A percentile compares a stretch with the other conserved stretches of the same genome.
phyloP scores from a whole-genome alignment of 2,329 filamentous ascomycete genomes.

The Phoma sp. region DNA sequence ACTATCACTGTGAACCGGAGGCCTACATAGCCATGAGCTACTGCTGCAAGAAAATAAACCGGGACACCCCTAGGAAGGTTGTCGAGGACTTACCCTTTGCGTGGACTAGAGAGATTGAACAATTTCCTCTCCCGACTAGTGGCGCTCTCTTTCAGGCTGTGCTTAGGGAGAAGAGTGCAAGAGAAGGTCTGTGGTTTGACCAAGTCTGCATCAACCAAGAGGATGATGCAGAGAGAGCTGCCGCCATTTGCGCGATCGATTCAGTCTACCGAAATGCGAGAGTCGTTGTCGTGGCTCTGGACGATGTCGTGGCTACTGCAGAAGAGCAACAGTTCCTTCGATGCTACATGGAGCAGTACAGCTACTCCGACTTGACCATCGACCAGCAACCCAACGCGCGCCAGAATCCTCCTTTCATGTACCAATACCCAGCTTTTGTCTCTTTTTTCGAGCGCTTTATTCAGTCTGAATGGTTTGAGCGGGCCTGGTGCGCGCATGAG shows the following conservation, averaged over 20 bases:
- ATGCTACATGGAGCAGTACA: constrained; percentile 51
- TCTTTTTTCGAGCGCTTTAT: constrained; percentile 48
- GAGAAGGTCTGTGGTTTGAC: constrained; percentile 56
- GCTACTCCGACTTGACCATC: constrained; percentile 24
- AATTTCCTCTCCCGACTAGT: constrained; percentile 51
- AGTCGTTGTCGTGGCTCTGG: constrained; percentile 51
- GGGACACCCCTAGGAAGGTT: constrained; percentile 35
- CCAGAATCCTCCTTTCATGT: constrained; percentile 42
- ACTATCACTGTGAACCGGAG: constrained; percentile 40
- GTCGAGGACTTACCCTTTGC: constrained; percentile 44
- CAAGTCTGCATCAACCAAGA: constrained; percentile 56
- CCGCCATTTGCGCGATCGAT: constrained; percentile 53
- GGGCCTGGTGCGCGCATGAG: constrained; percentile 56
- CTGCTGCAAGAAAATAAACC: constrained; percentile 45
- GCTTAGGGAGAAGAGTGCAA: constrained; percentile 45
- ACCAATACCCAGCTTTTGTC: constrained; percentile 28
- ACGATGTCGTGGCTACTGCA: constrained; percentile 49
- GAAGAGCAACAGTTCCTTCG: constrained; percentile 48
- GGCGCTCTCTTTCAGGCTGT: constrained; percentile 52
- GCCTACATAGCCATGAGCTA: constrained; percentile 56
- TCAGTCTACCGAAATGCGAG: constrained; percentile 53
- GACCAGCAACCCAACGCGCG: constrained; percentile 36
- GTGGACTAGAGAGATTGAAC: constrained; percentile 42
- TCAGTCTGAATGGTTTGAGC: constrained; percentile 53
- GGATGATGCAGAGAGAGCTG: constrained; percentile 49